Percentiles rank a stretch among this genome's conserved stretches.
phyloP scores from a whole-genome alignment of 176 grass and related monocot species.

The Panicum miliaceum region DNA sequence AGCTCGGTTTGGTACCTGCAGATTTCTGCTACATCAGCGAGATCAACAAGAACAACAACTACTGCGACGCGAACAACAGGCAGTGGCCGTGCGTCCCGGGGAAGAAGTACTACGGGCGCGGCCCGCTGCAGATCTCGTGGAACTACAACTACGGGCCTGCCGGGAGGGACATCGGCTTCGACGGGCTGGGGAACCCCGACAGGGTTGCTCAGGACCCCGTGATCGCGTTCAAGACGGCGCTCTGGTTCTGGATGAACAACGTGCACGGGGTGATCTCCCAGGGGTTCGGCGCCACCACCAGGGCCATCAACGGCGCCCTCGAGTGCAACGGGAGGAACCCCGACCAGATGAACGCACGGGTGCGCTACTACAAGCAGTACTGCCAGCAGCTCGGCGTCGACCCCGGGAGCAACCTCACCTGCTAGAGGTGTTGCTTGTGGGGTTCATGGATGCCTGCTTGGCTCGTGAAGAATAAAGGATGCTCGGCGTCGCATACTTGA shows the following conservation, averaged over 20 bases:
- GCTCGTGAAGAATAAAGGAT: neutral
- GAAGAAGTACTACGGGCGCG: constrained; percentile 71
- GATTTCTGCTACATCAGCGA: constrained; percentile 68
- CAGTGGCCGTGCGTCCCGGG: constrained; percentile 58
- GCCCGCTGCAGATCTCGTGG: constrained; percentile 70
- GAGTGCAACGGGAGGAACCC: constrained; percentile 69
- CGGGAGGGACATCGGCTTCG: constrained; percentile 60
- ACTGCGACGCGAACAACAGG: constrained; percentile 42
- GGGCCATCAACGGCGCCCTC: constrained; percentile 53
- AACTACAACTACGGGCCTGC: constrained; percentile 92
- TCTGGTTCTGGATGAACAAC: constrained; percentile 82
- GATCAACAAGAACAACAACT: constrained; percentile 52
- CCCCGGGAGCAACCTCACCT: constrained; percentile 60
- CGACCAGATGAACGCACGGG: constrained; percentile 13
- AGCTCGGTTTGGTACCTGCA: too few species aligned
- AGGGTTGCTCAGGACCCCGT: constrained; percentile 64
- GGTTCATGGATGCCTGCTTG: neutral
- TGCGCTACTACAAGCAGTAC: constrained; percentile 58
- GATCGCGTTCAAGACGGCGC: constrained; percentile 69
- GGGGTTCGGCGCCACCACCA: constrained; percentile 64
- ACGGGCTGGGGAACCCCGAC: constrained; percentile 62
- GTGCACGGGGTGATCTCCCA: constrained; percentile 54
- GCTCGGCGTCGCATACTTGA: neutral
- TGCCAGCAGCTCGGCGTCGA: constrained; percentile 73
- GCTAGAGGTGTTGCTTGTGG: constrained; percentile 38